Percentiles rank a stretch among this genome's conserved stretches.
Conservation (phyloP, 805 yeast genomes). For the Yarrowia sp. region DNA sequence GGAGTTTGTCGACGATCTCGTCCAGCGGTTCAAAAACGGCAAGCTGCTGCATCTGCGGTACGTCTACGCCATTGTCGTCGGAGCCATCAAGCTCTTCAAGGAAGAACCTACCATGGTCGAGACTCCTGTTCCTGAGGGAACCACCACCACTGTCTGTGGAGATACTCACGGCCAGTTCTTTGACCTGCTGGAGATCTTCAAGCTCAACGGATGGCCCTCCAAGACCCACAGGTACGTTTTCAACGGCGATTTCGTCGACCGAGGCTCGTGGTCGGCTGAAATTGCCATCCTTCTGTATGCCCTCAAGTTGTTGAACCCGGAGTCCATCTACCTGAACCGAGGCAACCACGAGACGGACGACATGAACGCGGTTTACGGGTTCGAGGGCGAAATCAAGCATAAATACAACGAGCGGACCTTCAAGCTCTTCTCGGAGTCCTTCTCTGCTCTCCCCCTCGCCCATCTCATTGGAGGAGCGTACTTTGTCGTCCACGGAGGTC, state of each 20-base stretch:
- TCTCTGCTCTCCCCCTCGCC: constrained; percentile 85
- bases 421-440: constrained; percentile 83
- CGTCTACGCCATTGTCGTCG: constrained; percentile 80
- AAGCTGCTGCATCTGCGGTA: constrained; percentile 79
- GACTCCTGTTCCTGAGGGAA: constrained; percentile 53
- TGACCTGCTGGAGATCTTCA: constrained; percentile 83
- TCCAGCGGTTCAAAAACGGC: constrained; percentile 75
- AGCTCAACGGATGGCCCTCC: constrained; percentile 72
- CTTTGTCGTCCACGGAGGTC: constrained; percentile 94
- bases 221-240: constrained; percentile 77
- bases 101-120: constrained; percentile 81
- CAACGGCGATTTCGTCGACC: constrained; percentile 97
- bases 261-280: constrained; percentile 98
- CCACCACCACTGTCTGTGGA: constrained; percentile 84
- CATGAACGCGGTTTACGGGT: constrained; percentile 96
- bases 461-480: constrained; percentile 78
- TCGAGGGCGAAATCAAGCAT: constrained; percentile 91
- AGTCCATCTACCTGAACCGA: constrained; percentile 75
- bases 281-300: constrained; percentile 83
- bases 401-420: constrained; percentile 84
- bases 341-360: constrained; percentile 97
- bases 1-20: constrained; percentile 68
- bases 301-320: constrained; percentile 78
- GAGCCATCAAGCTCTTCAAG: constrained; percentile 67
- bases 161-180: constrained; percentile 98